These are phyloP conservation scores for Xylariaceae sp. DNA, from an alignment of 2,329 filamentous ascomycete genomes.

Conservation along the genomic window DNA sequence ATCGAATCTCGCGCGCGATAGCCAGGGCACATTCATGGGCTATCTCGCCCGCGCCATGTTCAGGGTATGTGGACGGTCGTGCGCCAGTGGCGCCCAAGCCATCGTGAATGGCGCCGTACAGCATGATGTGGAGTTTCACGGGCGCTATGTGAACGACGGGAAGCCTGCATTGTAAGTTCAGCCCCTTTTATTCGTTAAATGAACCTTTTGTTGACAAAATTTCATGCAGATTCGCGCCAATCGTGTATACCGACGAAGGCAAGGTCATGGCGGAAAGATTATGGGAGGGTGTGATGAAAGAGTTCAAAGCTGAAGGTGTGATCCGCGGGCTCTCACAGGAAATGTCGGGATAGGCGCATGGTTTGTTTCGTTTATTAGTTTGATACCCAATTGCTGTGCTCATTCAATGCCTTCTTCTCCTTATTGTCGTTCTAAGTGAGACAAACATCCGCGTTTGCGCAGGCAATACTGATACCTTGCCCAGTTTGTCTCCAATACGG, in stretches of 20 bases:
- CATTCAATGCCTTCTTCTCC: not conserved
- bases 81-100: constrained; percentile 5
- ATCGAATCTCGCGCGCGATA: constrained; percentile 12
- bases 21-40: constrained; percentile 9
- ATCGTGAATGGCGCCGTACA: constrained; percentile 10
- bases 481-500: not conserved
- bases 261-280: constrained; percentile 6
- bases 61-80: constrained; percentile 12
- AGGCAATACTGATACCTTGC: too few relatives aligned
- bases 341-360: not conserved
- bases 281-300: constrained; percentile 18
- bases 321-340: not conserved
- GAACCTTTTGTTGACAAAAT: not conserved
- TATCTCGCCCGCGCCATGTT: constrained; percentile 9
- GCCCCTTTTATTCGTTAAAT: not conserved
- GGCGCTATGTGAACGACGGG: constrained; percentile 11
- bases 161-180: constrained; percentile 6
- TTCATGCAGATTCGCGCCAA: constrained; percentile 4
- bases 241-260: constrained; percentile 18
- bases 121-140: constrained; percentile 14
- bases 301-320: constrained; percentile 9
- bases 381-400: not conserved
- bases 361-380: not conserved
- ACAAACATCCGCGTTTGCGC: too few relatives aligned
- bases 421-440: too few relatives aligned